Conservation (phyloP, 2,329 filamentous ascomycete genomes). For the Thermothelomyces thermophilus region DNA sequence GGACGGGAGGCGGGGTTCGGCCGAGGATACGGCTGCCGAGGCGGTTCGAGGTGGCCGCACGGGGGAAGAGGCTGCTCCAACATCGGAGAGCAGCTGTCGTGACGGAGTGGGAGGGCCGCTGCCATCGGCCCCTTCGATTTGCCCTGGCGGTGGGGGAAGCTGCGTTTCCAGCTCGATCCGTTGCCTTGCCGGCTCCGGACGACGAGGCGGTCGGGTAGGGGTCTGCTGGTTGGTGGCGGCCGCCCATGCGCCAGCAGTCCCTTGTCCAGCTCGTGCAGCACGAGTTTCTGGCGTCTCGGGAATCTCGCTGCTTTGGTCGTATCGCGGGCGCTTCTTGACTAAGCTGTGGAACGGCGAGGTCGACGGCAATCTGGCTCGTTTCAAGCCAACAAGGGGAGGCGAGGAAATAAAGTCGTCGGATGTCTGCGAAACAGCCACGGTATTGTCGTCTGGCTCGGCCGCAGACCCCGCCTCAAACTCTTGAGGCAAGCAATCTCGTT, state of each 20-base stretch:
- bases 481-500: background rate
- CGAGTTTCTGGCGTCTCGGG: conserved; percentile 11
- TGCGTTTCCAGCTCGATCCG: background rate
- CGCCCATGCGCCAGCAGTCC: background rate
- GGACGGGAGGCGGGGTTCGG: background rate
- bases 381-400: conserved; percentile 5
- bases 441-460: background rate
- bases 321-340: conserved; percentile 11
- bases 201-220: background rate
- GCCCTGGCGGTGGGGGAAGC: too few species aligned
- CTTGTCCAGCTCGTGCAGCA: background rate
- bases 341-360: background rate
- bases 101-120: background rate
- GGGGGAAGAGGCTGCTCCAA: background rate
- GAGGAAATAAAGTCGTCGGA: conserved; percentile 11
- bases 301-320: conserved; percentile 8
- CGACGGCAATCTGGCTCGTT: background rate
- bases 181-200: background rate
- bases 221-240: background rate
- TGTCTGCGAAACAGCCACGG: background rate
- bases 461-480: background rate
- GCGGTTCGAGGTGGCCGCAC: background rate
- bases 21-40: background rate
- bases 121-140: background rate
- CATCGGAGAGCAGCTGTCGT: conserved; percentile 1